Percentiles rank a stretch among this genome's conserved stretches.
These are phyloP conservation scores for Botryosphaeria dothidea DNA, from an alignment of 2,329 filamentous ascomycete species.

Conservation along the genomic window DNA sequence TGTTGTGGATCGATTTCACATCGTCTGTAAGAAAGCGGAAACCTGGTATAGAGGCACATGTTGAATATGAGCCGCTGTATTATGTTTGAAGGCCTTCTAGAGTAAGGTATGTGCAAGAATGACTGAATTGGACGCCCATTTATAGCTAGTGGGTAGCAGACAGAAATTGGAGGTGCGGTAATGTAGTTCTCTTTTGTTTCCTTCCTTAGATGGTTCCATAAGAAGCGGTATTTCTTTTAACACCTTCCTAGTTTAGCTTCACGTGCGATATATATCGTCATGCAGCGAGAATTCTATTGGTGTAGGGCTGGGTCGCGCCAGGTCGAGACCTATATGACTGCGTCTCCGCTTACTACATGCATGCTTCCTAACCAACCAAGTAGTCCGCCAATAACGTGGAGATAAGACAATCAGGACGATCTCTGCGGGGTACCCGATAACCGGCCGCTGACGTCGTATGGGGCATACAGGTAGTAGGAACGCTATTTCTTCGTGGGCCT, in stretches of 20 bases:
- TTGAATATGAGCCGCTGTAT: not conserved
- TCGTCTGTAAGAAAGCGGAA: not conserved
- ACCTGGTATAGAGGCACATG: not conserved
- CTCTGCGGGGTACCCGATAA: not conserved
- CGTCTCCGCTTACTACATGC: not conserved
- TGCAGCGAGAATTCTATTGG: not conserved
- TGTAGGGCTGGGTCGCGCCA: not conserved
- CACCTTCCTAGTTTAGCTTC: not conserved
- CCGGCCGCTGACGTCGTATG: not conserved
- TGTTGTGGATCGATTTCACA: not conserved
- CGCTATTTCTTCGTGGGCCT: not conserved
- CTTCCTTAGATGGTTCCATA: not conserved
- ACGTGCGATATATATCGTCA: not conserved
- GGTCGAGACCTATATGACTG: not conserved
- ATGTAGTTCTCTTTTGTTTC: not conserved
- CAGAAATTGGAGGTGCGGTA: not conserved
- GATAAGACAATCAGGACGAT: not conserved
- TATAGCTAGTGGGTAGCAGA: not conserved
- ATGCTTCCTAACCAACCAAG: not conserved
- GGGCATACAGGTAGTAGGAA: not conserved
- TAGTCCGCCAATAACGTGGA: not conserved
- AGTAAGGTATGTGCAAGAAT: not conserved
- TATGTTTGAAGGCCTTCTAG: not conserved
- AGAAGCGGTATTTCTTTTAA: not conserved
- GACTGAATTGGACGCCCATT: not conserved